Base-by-base conservation (phyloP, 2,329 filamentous ascomycete species). In the Pseudogymnoascus sp. region DNA sequence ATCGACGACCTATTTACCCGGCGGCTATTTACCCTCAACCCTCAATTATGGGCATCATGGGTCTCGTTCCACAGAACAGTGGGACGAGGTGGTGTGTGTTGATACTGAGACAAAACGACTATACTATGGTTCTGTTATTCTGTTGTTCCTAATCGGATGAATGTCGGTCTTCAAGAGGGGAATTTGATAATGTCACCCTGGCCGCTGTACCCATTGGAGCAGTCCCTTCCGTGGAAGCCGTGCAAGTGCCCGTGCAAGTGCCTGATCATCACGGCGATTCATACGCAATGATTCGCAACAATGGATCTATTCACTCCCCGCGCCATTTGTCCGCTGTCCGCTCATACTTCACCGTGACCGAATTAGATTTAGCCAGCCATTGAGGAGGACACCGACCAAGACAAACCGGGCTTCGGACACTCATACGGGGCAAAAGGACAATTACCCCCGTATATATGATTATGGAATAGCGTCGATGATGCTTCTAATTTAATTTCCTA, bases 1-100 rank as follows among this genome's bases (percentile, higher is more conserved):
- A 56, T 56, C 49, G 49, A 18, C 49, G n/a, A 56, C n/a, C 18
- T 25, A 53, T 56, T 56, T 56, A 56, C 49, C 49, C 49, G 49
- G 49, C 49, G 49, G 49, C 49, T 56, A 56, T 56, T 56, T 34
- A 34, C 49, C 25, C 25, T 18, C 8, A 56, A 56, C 49, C 25
- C 25, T 18, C 8, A 56, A 56, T 56, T 56, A 34, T 56, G 49
- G 49, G 49, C 28, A 56, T 34, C 49, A 14, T 56, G 49, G 49
- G 49, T 18, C 49, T 56, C n/a, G 49, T 34, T 28, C 28, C 49
- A 56, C 49, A 49, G 23, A 28, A 28, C 28, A 8, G 46, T 53
- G n/a, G 28, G 28, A 56, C 28, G 25, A 2, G 9, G 28, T 31
- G 28, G 28, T 16, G 8, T 16, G 18, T 43, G 49, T 56, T 56